These are phyloP conservation scores for Vinca minor DNA, from an alignment of 257 asterid species.

Conservation along the genomic window DNA sequence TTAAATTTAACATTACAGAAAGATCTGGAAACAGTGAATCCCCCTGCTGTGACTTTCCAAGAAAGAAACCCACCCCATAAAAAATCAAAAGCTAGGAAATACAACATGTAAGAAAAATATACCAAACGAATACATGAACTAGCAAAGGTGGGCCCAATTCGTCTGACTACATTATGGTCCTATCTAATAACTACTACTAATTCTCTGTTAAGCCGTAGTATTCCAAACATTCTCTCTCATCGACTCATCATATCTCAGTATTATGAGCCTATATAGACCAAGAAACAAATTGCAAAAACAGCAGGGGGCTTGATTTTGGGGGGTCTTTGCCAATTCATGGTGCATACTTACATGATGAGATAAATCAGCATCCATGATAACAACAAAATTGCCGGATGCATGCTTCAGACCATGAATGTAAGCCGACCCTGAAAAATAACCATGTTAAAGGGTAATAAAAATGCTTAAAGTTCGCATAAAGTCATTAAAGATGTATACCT, in stretches of 20 bases:
- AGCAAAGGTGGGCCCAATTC: neutral
- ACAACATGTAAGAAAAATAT: neutral
- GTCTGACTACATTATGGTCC: neutral
- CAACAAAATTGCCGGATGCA: constrained; percentile 79
- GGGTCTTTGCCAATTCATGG: constrained; percentile 3
- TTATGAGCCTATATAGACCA: too few relatives aligned
- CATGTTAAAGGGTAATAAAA: constrained; percentile 18
- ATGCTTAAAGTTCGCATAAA: constrained; percentile 9
- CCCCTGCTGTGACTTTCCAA: too few relatives aligned
- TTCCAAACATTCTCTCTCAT: neutral
- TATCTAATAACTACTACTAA: too few relatives aligned
- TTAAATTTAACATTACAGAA: neutral
- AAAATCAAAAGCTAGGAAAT: too few relatives aligned
- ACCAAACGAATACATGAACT: neutral
- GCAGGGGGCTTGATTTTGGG: neutral
- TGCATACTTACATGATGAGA: constrained; percentile 84
- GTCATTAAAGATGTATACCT: constrained; percentile 39
- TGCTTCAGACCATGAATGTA: constrained; percentile 88
- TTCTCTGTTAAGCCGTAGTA: neutral
- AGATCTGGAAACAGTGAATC: too few relatives aligned
- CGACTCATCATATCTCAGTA: neutral
- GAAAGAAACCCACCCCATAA: too few relatives aligned
- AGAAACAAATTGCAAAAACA: neutral
- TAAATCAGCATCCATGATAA: constrained; percentile 97
- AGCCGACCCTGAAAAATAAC: constrained; percentile 70